Evolutionary conservation across 345 rosid genomes (phyloP).

Genomic region (sweet orange (Citrus sinensis)): DVS_A1.0 CM039161.1:4626501-4627000

Average conservation of each 20-base stretch:
- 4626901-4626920: too few species aligned
- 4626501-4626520: conserved; percentile 50
- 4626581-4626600: not conserved
- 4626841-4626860: too few species aligned
- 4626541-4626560: conserved; percentile 81
- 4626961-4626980: too few species aligned
- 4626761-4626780: not conserved
- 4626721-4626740: not conserved
- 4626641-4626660: conserved; percentile 16
- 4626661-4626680: conserved; percentile 31
- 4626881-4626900: too few species aligned
- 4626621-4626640: conserved; percentile 7
- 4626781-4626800: too few species aligned
- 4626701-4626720: conserved; percentile 3
- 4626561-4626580: not conserved
- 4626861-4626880: too few species aligned
- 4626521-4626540: conserved; percentile 77
- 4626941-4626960: too few species aligned
- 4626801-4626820: too few species aligned
- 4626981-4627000: too few species aligned
- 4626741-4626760: not conserved
- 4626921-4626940: too few species aligned
- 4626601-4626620: not conserved
- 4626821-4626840: too few species aligned
- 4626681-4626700: conserved; percentile 24